Evolutionary conservation across 1,284 basidiomycete species (phyloP).

Genomic region (Marasmius sp.): DNA sequence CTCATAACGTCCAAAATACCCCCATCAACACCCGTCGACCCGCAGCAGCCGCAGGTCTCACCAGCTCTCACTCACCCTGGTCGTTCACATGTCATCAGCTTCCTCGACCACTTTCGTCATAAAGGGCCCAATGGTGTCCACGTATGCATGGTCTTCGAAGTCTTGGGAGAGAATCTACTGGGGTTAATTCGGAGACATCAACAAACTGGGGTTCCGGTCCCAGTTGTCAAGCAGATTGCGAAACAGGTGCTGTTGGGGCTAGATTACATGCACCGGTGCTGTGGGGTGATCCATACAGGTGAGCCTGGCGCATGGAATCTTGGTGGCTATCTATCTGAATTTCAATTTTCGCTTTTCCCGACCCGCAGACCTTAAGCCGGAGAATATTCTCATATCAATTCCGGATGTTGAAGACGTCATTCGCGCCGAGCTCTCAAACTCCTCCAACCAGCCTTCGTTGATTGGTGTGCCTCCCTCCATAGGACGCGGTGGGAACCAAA

Average conservation of each 20-base stretch:
- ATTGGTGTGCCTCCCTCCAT: conserved; percentile 95
- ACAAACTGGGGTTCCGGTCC: conserved; percentile 93
- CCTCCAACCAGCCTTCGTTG: conserved; percentile 52
- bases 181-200: conserved; percentile 97
- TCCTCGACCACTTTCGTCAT: conserved; percentile 41
- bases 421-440: conserved; percentile 75
- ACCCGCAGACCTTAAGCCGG: conserved; percentile 86
- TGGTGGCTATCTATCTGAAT: conserved; percentile 17
- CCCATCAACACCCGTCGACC: conserved; percentile 28
- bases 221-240: conserved; percentile 93
- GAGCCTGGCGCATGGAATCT: conserved; percentile 12
- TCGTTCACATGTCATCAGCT: background rate
- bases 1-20: conserved; percentile 87
- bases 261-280: conserved; percentile 97
- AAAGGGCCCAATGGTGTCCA: conserved; percentile 96
- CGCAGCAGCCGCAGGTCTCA: background rate
- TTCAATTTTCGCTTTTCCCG: conserved; percentile 8
- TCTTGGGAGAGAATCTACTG: conserved; percentile 96
- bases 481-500: conserved; percentile 96
- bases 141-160: conserved; percentile 99
- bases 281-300: conserved; percentile 92
- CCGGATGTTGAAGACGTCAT: conserved; percentile 97
- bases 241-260: conserved; percentile 95
- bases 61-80: conserved; percentile 1
- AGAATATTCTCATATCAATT: conserved; percentile 97